Evolutionary conservation across 2,329 filamentous ascomycete genomes (phyloP), one percentile per base, ranked within the genome.

Genomic region (Juglanconis juglandina): DNA sequence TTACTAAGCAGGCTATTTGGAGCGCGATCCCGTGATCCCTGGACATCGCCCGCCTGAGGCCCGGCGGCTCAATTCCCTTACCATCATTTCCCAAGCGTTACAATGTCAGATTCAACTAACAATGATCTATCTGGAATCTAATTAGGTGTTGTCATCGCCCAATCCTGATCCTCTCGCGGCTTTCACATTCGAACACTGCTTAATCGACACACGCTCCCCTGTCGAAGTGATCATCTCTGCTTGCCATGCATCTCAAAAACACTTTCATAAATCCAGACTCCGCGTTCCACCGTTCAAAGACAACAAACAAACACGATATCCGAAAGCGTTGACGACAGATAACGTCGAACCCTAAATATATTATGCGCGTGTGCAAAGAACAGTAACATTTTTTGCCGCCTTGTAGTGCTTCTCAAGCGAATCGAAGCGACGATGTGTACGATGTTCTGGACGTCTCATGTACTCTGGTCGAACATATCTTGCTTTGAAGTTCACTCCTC

Each of bases 11-110:
- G 10, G 10, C 35, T 30, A 14, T 11, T n/a, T 39, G 42, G 54
- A 49, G 48, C 55, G 55, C 41, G 30, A 30, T 58, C 61, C 53
- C 61, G 54, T 63, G 61, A 63, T 47, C 30, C 34, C 41, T 35
- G 11, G 24, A 17, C 44, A 47, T 35, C 42, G 44, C 32, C 30
- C 34, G 24, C 10, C 7, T 3, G 10, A 14, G 10, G 17, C 7
- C 41, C 41, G 2, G 24, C 24, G 24, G 24, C 24, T 24, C 24
- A 24, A 24, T 24, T 24, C 24, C 24, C 24, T 2, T 2, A 24
- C 24, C 24, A 24, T 24, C 24, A 24, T 24, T 24, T 24, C 2
- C 24, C 24, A 24, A 24, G 24, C 24, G 24, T 24, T 24, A 24
- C 24, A 24, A 24, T 24, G 24, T 24, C 24, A 24, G 24, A 24